Percentiles rank a stretch among this genome's conserved stretches.
phyloP scores from a whole-genome alignment of 148 eudicot genomes.

The Chenopodium berlandieri region DNA sequence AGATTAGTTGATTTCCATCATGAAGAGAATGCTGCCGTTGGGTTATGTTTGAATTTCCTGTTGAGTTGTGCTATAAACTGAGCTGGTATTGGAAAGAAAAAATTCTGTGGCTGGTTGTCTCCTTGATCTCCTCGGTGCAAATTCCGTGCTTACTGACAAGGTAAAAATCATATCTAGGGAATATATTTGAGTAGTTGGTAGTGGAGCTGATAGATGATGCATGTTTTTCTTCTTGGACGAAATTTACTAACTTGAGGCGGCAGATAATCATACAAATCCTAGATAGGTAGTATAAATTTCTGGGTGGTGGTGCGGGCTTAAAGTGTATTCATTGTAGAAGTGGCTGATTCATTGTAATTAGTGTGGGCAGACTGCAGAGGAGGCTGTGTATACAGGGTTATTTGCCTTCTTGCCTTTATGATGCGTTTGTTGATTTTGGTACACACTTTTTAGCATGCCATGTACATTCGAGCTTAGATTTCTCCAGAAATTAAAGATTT shows the following conservation, averaged over 20 bases:
- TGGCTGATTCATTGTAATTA: conserved; percentile 32
- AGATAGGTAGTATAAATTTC: conserved; percentile 23
- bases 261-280: conserved; percentile 19
- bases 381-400: conserved; percentile 18
- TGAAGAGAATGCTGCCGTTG: conserved; percentile 5
- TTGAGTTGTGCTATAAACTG: conserved; percentile 1
- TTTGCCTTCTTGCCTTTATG: conserved; percentile 3
- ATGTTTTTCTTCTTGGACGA: conserved; percentile 17
- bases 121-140: not conserved
- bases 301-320: conserved; percentile 13
- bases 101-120: conserved; percentile 2
- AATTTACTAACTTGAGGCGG: conserved; percentile 25
- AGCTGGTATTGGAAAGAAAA: not conserved
- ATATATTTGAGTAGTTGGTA: conserved; percentile 11
- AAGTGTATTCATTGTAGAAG: conserved; percentile 10
- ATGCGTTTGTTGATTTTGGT: conserved; percentile 15
- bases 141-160: conserved; percentile 15
- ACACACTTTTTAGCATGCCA: conserved; percentile 11
- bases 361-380: conserved; percentile 22
- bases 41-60: conserved; percentile 5
- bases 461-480: conserved; percentile 25
- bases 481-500: conserved; percentile 12
- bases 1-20: not conserved
- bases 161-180: conserved; percentile 10
- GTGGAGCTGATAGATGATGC: conserved; percentile 14